Evolutionary conservation across 495 filamentous ascomycete genomes (phyloP).

Genomic region (Aspergillus bertholletiae): DNA sequence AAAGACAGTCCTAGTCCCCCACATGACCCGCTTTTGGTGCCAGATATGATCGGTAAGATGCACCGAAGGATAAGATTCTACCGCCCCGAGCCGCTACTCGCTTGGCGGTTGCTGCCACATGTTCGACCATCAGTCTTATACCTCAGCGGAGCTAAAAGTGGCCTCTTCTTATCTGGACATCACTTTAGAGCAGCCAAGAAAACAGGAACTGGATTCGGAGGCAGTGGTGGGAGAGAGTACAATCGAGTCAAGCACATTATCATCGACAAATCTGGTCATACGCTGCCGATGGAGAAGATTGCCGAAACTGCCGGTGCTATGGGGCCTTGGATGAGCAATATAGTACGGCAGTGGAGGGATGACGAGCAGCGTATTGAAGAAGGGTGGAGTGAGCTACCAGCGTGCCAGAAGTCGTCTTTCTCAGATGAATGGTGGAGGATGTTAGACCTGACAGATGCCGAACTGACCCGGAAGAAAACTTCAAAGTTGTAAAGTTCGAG

Average conservation of each 20-base stretch:
- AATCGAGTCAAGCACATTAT: slow-evolving; percentile 13
- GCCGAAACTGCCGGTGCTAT: slow-evolving; percentile 1
- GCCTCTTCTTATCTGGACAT: slow-evolving; percentile 38
- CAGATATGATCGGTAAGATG: slow-evolving; percentile 20
- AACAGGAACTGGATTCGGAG: slow-evolving; percentile 27
- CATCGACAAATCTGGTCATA: slow-evolving; percentile 10
- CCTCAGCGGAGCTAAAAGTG: slow-evolving; percentile 58
- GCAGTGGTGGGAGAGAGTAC: slow-evolving; percentile 32
- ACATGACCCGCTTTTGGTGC: slow-evolving; percentile 20
- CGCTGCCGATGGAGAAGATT: slow-evolving; percentile 14
- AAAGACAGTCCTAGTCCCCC: slow-evolving; percentile 8
- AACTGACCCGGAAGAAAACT: too few relatives aligned
- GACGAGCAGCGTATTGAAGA: slow-evolving; percentile 49
- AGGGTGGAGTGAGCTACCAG: slow-evolving; percentile 37
- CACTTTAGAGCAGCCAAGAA: slow-evolving; percentile 14
- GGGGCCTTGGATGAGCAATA: slow-evolving; percentile 38
- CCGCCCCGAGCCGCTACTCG: slow-evolving; percentile 55
- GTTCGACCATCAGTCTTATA: slow-evolving; percentile 66
- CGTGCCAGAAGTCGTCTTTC: too few relatives aligned
- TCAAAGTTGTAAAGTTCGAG: too few relatives aligned
- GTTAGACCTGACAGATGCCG: too few relatives aligned
- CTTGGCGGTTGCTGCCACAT: slow-evolving; percentile 52
- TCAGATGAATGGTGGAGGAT: too few relatives aligned
- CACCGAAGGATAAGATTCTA: slow-evolving; percentile 47
- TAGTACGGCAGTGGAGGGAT: slow-evolving; percentile 51